A percentile compares a stretch with the other conserved stretches of the same genome.
Evolutionary conservation across 305 asterid genomes (phyloP).

Genomic region (Andrographis paniculata): DNA sequence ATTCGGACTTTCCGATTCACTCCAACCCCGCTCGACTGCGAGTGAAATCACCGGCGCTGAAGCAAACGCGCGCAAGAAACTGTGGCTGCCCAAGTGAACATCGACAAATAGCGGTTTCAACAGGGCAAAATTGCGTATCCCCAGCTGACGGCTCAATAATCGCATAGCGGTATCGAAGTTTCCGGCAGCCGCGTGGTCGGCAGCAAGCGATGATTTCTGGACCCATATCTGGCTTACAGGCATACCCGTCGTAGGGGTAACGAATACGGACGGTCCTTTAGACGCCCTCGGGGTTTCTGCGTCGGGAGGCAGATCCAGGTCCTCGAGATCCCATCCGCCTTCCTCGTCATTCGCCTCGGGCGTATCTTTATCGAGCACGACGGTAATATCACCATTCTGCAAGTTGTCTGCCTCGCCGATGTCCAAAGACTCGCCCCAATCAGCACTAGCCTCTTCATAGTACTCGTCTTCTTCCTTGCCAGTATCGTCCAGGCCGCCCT

Average conservation of each 20-base stretch:
- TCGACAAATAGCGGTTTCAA: conserved; percentile 28
- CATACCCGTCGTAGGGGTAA: conserved; percentile 45
- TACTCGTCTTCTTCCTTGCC: conserved; percentile 37
- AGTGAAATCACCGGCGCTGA: conserved; percentile 59
- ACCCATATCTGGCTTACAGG: conserved; percentile 36
- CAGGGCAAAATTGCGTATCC: conserved; percentile 38
- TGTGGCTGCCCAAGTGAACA: conserved; percentile 72
- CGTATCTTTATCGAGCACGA: conserved; percentile 31
- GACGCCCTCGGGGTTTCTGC: conserved; percentile 25
- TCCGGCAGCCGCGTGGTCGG: conserved; percentile 56
- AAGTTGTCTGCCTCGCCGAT: conserved; percentile 46
- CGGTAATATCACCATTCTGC: conserved; percentile 42
- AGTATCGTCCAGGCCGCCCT: conserved; percentile 44
- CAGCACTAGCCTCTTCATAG: conserved; percentile 56
- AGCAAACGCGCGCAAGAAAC: conserved; percentile 58
- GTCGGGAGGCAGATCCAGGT: conserved; percentile 43
- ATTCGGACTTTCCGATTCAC: conserved; percentile 59
- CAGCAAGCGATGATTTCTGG: conserved; percentile 53
- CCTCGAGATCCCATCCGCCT: conserved; percentile 50
- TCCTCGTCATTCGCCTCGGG: conserved; percentile 38
- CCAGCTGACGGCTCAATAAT: conserved; percentile 45
- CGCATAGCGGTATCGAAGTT: conserved; percentile 47
- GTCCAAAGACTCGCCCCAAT: conserved; percentile 61
- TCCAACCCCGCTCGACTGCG: conserved; percentile 82
- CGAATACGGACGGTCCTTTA: conserved; percentile 20